Percentiles rank a stretch among this genome's conserved stretches.
Conservation (phyloP, 805 yeast species). For the Blastobotrys mokoenaii region DNA sequence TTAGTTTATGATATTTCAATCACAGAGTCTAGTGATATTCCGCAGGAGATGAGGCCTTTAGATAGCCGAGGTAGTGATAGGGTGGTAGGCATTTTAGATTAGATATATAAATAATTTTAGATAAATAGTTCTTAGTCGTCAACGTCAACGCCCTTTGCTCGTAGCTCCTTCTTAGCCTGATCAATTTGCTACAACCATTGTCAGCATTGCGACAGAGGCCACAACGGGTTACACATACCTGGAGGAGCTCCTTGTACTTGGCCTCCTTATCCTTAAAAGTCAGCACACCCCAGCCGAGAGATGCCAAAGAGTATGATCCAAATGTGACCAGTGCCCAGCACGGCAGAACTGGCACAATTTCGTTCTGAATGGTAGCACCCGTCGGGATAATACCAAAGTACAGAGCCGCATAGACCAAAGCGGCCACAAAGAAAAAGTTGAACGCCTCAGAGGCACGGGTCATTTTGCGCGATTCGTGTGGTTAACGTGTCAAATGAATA, state of each 20-base stretch:
- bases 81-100: no score
- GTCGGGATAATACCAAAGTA: conserved; percentile 47
- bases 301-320: conserved; percentile 60
- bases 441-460: conserved; percentile 60
- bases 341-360: conserved; percentile 58
- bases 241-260: conserved; percentile 53
- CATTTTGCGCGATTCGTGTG: conserved; percentile 37
- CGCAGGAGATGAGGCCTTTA: no score
- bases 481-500: no score
- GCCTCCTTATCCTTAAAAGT: conserved; percentile 66
- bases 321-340: conserved; percentile 63
- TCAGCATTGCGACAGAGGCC: no score
- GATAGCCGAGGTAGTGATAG: no score
- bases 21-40: no score
- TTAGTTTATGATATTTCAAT: no score
- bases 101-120: background rate
- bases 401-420: conserved; percentile 47
- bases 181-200: conserved; percentile 35
- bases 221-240: conserved; percentile 29
- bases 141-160: conserved; percentile 46
- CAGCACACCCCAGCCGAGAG: conserved; percentile 59
- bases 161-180: conserved; percentile 54
- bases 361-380: conserved; percentile 37
- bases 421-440: conserved; percentile 36
- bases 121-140: conserved; percentile 4